Conservation (phyloP, 1,139 yeast species). For the Candida freyschussii region DNA sequence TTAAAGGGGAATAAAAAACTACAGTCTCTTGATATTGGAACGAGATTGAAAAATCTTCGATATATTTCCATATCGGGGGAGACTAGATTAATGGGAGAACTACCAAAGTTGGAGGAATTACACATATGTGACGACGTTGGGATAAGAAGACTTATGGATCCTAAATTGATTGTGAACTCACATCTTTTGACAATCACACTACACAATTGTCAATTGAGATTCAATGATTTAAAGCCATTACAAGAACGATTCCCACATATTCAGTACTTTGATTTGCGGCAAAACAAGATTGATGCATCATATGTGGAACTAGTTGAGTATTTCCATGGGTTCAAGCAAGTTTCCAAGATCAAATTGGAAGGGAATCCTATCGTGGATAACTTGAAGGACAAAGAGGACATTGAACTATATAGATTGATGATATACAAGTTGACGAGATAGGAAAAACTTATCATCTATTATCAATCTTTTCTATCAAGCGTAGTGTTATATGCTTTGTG, state of each 20-base stretch:
- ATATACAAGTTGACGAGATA: slow-evolving; percentile 16
- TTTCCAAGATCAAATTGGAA: slow-evolving; percentile 15
- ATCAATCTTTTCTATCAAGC: no score
- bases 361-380: slow-evolving; percentile 17
- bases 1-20: slow-evolving; percentile 5
- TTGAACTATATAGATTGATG: slow-evolving; percentile 15
- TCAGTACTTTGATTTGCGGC: slow-evolving; percentile 12
- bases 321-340: slow-evolving; percentile 9
- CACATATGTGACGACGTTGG: not conserved
- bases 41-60: slow-evolving; percentile 1
- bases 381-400: slow-evolving; percentile 12
- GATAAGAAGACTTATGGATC: not conserved
- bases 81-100: slow-evolving; percentile 1
- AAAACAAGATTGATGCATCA: slow-evolving; percentile 17
- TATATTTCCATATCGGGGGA: slow-evolving; percentile 2
- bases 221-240: slow-evolving; percentile 6
- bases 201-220: not conserved
- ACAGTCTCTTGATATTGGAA: slow-evolving; percentile 2
- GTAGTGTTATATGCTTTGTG: no score
- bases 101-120: slow-evolving; percentile 6
- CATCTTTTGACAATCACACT: slow-evolving; percentile 6
- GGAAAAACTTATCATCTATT: no score
- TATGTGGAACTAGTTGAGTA: slow-evolving; percentile 13
- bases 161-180: slow-evolving; percentile 5
- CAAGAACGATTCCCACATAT: slow-evolving; percentile 13